These are phyloP conservation scores for Aureobasidium sp. DNA, from an alignment of 2,329 filamentous ascomycete species.

Conservation along the genomic window DNA sequence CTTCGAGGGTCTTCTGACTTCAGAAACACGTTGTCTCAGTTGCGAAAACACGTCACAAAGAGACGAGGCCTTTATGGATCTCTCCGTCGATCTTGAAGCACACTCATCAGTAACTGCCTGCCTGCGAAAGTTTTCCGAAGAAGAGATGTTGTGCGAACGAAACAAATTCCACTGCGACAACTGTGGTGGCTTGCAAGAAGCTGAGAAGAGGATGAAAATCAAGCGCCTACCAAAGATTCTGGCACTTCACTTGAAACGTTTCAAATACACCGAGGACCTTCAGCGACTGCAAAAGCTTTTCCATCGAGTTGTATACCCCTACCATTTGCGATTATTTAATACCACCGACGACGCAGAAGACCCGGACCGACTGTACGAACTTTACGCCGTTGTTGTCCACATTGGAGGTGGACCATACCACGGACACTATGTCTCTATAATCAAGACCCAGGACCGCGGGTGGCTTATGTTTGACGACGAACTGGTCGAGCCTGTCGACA, in stretches of 20 bases:
- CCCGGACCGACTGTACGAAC: constrained; percentile 92
- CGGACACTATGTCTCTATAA: constrained; percentile 97
- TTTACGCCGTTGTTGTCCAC: constrained; percentile 97
- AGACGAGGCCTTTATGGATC: constrained; percentile 95
- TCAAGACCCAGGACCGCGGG: constrained; percentile 96
- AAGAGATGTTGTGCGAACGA: constrained; percentile 98
- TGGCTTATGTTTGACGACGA: constrained; percentile 99
- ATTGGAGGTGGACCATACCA: constrained; percentile 98
- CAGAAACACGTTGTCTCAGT: constrained; percentile 95
- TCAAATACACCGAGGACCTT: constrained; percentile 98
- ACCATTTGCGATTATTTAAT: constrained; percentile 96
- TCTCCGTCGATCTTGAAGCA: constrained; percentile 96
- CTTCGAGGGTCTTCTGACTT: constrained; percentile 94
- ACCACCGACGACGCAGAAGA: constrained; percentile 97
- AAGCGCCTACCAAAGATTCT: constrained; percentile 93
- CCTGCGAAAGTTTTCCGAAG: constrained; percentile 94
- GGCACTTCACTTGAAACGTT: constrained; percentile 93
- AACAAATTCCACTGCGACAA: constrained; percentile 99
- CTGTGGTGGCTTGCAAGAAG: constrained; percentile 96
- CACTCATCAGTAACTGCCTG: constrained; percentile 98
- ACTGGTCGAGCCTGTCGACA: constrained; percentile 98
- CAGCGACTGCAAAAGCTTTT: constrained; percentile 96
- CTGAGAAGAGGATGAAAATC: constrained; percentile 99
- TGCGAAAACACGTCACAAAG: constrained; percentile 96
- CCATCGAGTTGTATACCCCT: constrained; percentile 96